Percentiles rank a stretch among this genome's conserved stretches.
Conservation (phyloP, 352 stramenopile species). For the Phytophthora rubi region DNA sequence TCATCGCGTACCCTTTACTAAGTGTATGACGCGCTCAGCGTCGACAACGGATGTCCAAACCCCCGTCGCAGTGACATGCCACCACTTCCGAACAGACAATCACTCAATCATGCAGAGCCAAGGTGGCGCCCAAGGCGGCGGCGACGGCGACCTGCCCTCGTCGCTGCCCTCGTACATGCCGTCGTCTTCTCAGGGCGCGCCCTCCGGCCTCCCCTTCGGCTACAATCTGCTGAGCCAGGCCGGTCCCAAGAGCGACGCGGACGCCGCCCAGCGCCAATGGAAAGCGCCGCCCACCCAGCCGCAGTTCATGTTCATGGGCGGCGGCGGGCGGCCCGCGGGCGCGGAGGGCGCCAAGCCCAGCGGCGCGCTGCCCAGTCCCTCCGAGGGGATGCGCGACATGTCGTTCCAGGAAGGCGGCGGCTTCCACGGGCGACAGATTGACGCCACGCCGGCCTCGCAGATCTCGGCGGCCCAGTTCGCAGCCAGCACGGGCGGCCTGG, state of each 20-base stretch:
- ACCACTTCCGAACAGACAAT: background rate
- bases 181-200: conserved; percentile 25
- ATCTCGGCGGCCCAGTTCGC: conserved; percentile 86
- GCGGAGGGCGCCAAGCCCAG: conserved; percentile 13
- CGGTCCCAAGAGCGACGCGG: conserved; percentile 33
- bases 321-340: conserved; percentile 1
- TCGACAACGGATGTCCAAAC: background rate
- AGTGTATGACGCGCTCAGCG: background rate
- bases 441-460: conserved; percentile 40
- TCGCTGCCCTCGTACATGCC: conserved; percentile 83
- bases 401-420: conserved; percentile 54
- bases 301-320: conserved; percentile 60
- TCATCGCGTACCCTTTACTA: background rate
- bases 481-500: conserved; percentile 77
- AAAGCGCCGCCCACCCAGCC: conserved; percentile 46
- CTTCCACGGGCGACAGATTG: conserved; percentile 36
- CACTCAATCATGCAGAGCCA: conserved; percentile 30
- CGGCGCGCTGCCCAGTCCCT: conserved; percentile 46
- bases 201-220: conserved; percentile 31
- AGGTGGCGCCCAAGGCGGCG: conserved; percentile 15
- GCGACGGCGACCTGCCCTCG: conserved; percentile 63
- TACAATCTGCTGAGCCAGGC: conserved; percentile 45
- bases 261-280: conserved; percentile 56
- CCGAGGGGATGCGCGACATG: conserved; percentile 67
- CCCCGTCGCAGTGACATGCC: background rate